These are phyloP conservation scores for Cinnamomum chago DNA, from an alignment of 164 flowering plant species.

Conservation along the genomic window DNA sequence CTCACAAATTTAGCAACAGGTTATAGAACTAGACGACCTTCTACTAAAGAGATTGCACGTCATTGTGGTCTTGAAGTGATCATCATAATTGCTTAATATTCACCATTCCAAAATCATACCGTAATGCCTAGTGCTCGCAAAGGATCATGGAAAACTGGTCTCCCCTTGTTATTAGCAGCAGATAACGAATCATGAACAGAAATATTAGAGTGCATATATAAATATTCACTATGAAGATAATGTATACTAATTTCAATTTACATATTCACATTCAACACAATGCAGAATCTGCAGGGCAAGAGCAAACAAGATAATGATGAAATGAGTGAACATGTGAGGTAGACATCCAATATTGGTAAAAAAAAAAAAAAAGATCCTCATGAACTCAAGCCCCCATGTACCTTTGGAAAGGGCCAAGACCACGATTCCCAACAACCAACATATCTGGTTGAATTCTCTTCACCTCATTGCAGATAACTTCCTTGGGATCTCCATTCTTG, in stretches of 20 bases:
- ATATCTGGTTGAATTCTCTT: slow-evolving; percentile 70
- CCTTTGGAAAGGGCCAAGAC: slow-evolving; percentile 96
- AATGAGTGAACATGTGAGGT: background rate
- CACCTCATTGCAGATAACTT: slow-evolving; percentile 81
- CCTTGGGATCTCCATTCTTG: slow-evolving; percentile 82
- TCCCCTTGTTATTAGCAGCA: background rate
- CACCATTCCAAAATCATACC: background rate
- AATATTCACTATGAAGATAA: background rate
- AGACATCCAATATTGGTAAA: background rate
- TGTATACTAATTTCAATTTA: no score
- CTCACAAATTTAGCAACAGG: no score
- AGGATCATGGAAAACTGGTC: background rate
- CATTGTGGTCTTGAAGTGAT: no score
- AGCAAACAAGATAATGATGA: background rate
- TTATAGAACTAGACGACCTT: no score
- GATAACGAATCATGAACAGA: no score
- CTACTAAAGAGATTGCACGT: no score
- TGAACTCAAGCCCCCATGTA: slow-evolving; percentile 20
- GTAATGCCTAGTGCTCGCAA: background rate
- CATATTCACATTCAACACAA: background rate
- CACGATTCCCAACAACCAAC: slow-evolving; percentile 87
- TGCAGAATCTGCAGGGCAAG: background rate
- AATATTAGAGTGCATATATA: no score
- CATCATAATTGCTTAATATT: no score
- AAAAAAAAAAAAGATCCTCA: no score